Evolutionary conservation across 495 filamentous ascomycete species (phyloP).

Genomic region (Bathelium albidoporum): DNA sequence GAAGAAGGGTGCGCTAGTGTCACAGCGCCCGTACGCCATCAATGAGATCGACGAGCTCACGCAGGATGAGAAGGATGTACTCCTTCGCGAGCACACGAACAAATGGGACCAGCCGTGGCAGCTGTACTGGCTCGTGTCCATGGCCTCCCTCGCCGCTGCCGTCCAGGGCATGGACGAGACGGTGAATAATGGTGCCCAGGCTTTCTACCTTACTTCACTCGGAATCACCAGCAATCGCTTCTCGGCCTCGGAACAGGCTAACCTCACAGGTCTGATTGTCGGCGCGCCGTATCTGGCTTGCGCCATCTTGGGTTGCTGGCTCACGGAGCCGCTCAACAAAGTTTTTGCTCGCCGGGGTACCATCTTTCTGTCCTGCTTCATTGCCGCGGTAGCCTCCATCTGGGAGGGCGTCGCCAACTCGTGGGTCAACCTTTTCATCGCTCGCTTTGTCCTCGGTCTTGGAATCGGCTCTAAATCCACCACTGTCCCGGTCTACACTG

Average conservation of each 20-base stretch:
- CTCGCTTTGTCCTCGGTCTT: constrained; percentile 39
- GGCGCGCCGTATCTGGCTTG: constrained; percentile 8
- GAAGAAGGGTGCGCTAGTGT: constrained; percentile 11
- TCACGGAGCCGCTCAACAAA: constrained; percentile 12
- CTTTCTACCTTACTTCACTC: background rate
- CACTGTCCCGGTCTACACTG: constrained; percentile 62
- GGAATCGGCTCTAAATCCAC: constrained; percentile 19
- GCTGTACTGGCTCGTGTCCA: constrained; percentile 59
- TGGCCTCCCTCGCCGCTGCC: constrained; percentile 62
- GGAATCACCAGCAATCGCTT: background rate
- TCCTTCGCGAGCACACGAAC: constrained; percentile 49
- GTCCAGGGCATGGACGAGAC: constrained; percentile 63
- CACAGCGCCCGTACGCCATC: constrained; percentile 36
- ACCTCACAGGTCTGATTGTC: background rate
- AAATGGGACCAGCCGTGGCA: constrained; percentile 54
- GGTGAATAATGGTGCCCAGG: constrained; percentile 52
- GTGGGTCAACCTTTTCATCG: constrained; percentile 50
- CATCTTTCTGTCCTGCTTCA: constrained; percentile 12
- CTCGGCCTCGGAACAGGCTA: background rate
- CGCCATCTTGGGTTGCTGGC: constrained; percentile 12
- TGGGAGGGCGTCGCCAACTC: constrained; percentile 35
- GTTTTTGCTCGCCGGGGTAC: constrained; percentile 12
- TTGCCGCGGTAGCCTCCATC: constrained; percentile 15
- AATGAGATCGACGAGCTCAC: constrained; percentile 48
- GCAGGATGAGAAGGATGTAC: constrained; percentile 39